Evolutionary conservation across 2,329 filamentous ascomycete species (phyloP), one percentile per base, ranked within the genome.

Genomic region (Neocucurbitaria cava): DNA sequence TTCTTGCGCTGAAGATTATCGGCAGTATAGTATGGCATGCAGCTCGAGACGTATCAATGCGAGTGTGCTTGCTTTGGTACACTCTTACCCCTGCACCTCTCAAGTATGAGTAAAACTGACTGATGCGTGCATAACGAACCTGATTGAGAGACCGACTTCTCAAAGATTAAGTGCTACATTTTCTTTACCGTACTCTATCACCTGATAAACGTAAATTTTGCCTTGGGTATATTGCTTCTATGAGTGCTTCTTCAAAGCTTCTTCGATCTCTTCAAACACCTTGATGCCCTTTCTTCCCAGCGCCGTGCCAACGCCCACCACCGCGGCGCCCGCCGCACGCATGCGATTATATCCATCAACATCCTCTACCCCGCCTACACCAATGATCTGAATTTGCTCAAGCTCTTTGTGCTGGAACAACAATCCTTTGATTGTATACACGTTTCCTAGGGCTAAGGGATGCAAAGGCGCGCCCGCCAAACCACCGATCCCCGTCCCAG

Each of bases 401-500:
- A 91, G 72, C 50, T 73, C 54, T 0, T 77, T 65, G 13, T 80
- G 66, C 30, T 76, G 72, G 60, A 88, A 84, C 15, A 93, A 71
- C 75, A 89, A 69, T 18, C 70, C 73, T 18, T 87, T 76, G n/a
- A 94, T 80, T 1, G 84, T 87, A n/a, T 79, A 79, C 28, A 93
- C 90, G 64, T 93, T 94, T 0, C 90, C 90, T 26, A 94, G 73
- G 0, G 89, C 87, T 0, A 94, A 76, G 0, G 89, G 87, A 73
- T 93, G 90, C 39, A 94, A 75, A 17, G 89, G 83, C 10, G 88
- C 82, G 0, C 90, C 90, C 0, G 88, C 90, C 76, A 93, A 80
- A 0, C 90, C 90, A 0, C 90, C 90, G 3, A 90, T 79, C 0
- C 89, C 88, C 0, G 71, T 76, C 0, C 80, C 76, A 3, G 78